Evolutionary conservation across 441 rosid species (phyloP), one percentile per base, ranked within the genome.

Genomic region (Pelargonium citronellum): DNA sequence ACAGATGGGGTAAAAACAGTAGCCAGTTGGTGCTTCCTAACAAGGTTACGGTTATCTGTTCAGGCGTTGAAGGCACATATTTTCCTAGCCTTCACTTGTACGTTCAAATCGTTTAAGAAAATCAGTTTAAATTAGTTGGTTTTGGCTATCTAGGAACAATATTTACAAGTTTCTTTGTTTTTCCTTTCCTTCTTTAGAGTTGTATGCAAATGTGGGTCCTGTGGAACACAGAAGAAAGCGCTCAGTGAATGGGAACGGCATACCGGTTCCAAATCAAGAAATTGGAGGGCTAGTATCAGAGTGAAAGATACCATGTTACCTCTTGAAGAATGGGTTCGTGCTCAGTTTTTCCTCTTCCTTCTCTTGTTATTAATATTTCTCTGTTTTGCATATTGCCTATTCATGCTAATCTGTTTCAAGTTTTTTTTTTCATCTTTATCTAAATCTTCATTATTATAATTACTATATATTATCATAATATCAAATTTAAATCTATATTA

Each of bases 231-330:
- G 74, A 92, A 91, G 80, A 89, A 82, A 83, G 92, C 98, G 37
- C 97, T 95, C 67, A 91, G 97, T 75, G 91, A 95, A 70, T 92
- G 99, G 99, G 99, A 95, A 79, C 82, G 91, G 41, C 99, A 95
- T 77, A 88, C 96, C 71, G 97, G 97, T 74, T 90, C 96, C 72
- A 89, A 85, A 82, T 78, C 84, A 68, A 90, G 87, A 78, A 91
- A 95, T 69, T 95, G 99, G 99, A 87, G 80, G 81, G 83, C 81
- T 63, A 90, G 93, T 66, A 82, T 95, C 68, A 86, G 79, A 85
- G 99, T 95, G 77, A 90, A 95, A 84, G 89, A 84, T 69, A 89
- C 98, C 79, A 86, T 88, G 95, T 81, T 95, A 61, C 87, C 89
- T 17, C 80, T 95, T 64, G 98, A 95, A 85, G 92, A 92, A 84